These are phyloP conservation scores for Plantago elongata DNA, from an alignment of 257 asterid species.

Conservation along the genomic window DNA sequence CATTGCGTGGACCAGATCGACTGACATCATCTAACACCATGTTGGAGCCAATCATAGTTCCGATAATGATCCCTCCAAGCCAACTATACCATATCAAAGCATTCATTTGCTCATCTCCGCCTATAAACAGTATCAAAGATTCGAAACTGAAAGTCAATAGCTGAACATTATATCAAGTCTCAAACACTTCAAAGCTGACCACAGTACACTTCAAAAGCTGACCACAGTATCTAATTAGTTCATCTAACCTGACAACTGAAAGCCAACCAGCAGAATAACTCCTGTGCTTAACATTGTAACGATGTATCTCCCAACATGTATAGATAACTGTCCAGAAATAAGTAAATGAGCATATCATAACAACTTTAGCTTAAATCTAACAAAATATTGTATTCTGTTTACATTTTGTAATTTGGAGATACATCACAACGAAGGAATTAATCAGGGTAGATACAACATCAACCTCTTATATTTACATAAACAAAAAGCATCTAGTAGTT, in stretches of 20 bases:
- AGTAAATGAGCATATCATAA: not conserved
- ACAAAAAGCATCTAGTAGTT: no score
- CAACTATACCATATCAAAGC: constrained; percentile 95
- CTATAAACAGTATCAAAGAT: constrained; percentile 30
- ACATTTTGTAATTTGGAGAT: no score
- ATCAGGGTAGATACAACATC: no score
- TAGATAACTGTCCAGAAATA: constrained; percentile 46
- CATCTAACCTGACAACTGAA: constrained; percentile 87
- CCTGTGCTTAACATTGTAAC: constrained; percentile 93
- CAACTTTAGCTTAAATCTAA: not conserved
- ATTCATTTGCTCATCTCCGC: constrained; percentile 89
- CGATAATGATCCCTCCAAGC: constrained; percentile 92
- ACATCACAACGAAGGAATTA: no score
- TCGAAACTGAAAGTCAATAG: constrained; percentile 7
- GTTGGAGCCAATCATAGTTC: constrained; percentile 94
- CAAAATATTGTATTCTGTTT: not conserved
- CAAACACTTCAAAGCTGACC: not conserved
- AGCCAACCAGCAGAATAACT: constrained; percentile 70
- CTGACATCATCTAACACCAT: constrained; percentile 95
- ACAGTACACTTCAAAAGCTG: no score
- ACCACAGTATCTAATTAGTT: not conserved
- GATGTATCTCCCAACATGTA: constrained; percentile 79
- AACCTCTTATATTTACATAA: no score
- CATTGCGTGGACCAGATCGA: constrained; percentile 94
- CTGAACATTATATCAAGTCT: constrained; percentile 1